These are phyloP conservation scores for Phytophthora lateralis DNA, from an alignment of 352 stramenopile genomes.

Conservation along the genomic window DNA sequence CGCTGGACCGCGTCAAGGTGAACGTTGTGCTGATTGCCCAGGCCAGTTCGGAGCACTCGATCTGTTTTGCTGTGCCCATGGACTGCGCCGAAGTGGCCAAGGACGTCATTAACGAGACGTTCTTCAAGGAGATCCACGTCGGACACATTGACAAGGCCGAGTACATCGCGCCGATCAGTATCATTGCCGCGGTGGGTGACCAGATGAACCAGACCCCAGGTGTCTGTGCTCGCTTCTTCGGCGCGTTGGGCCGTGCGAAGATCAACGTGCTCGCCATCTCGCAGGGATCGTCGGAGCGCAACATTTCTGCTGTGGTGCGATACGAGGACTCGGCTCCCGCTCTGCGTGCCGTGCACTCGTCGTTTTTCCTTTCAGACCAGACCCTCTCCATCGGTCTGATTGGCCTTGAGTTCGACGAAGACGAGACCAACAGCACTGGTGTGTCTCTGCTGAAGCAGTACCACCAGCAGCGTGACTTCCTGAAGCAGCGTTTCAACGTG, in stretches of 20 bases:
- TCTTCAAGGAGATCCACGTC: conserved; percentile 90
- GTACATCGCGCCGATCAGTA: conserved; percentile 90
- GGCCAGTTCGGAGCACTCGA: conserved; percentile 94
- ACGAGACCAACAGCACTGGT: conserved; percentile 64
- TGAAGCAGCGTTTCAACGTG: conserved; percentile 85
- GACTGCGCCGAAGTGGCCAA: conserved; percentile 68
- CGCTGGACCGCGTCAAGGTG: conserved; percentile 91
- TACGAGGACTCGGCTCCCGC: conserved; percentile 90
- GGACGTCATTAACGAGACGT: conserved; percentile 79
- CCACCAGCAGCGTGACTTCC: conserved; percentile 82
- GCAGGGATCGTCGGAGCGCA: conserved; percentile 93
- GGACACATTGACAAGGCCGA: conserved; percentile 83
- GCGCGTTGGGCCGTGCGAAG: conserved; percentile 90
- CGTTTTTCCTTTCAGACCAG: conserved; percentile 95
- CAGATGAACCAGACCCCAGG: conserved; percentile 94
- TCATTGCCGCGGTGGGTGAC: conserved; percentile 96
- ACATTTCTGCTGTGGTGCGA: conserved; percentile 95
- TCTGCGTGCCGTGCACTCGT: conserved; percentile 93
- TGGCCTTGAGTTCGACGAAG: conserved; percentile 71
- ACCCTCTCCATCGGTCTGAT: conserved; percentile 93
- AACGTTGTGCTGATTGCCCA: conserved; percentile 96
- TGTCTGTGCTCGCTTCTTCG: conserved; percentile 94
- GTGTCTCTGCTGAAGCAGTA: conserved; percentile 88
- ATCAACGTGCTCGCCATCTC: conserved; percentile 97
- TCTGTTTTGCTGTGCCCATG: conserved; percentile 94